Evolutionary conservation across 306 rosid species (phyloP).

Genomic region (Castanea sativa): DNA sequence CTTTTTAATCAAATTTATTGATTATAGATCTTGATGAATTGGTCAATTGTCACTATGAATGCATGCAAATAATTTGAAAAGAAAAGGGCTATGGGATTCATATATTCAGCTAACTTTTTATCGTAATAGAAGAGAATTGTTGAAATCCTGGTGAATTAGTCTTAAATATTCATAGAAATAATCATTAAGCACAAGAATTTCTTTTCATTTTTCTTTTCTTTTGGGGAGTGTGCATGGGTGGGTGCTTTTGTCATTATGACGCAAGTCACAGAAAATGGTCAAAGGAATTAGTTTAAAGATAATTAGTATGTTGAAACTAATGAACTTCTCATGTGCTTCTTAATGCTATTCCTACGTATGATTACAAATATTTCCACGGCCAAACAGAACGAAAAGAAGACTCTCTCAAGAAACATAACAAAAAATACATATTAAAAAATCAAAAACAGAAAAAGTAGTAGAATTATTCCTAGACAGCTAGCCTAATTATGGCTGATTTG

Average conservation of each 20-base stretch:
- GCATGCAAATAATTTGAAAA: too few relatives aligned
- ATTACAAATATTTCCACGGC: conserved; percentile 9
- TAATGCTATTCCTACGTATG: conserved; percentile 10
- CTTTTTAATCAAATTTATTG: too few relatives aligned
- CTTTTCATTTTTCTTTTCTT: neutral
- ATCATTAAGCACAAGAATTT: too few relatives aligned
- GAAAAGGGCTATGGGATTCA: too few relatives aligned
- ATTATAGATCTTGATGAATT: too few relatives aligned
- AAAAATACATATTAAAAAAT: too few relatives aligned
- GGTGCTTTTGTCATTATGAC: conserved; percentile 3
- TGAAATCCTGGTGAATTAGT: too few relatives aligned
- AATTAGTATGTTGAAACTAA: too few relatives aligned
- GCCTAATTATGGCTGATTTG: conserved; percentile 45
- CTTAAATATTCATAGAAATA: too few relatives aligned
- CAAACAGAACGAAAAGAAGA: conserved; percentile 15
- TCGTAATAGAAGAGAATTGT: too few relatives aligned
- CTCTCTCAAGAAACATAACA: neutral
- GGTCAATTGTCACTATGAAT: too few relatives aligned
- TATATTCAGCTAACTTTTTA: too few relatives aligned
- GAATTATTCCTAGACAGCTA: conserved; percentile 45
- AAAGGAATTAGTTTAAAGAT: neutral
- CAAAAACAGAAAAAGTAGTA: conserved; percentile 1
- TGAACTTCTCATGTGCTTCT: neutral
- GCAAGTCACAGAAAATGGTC: neutral
- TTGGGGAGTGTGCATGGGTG: neutral